Evolutionary conservation across 768 basidiomycete genomes (phyloP).

Genomic region (Galerina marginata): DNA sequence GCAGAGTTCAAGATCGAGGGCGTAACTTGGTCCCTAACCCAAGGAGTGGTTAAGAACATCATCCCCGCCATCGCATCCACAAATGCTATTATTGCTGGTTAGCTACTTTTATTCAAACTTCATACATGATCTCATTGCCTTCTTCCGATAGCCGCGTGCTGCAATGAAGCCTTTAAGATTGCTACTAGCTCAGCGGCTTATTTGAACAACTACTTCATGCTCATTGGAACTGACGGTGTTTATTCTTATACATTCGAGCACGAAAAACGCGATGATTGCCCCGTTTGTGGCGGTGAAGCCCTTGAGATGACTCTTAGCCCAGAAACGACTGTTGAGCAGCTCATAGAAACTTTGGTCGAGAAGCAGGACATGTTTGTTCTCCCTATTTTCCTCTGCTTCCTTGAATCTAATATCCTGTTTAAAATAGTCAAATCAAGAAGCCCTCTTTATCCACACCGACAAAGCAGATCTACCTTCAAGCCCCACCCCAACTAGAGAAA

Average conservation of each 20-base stretch:
- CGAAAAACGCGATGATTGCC: constrained; percentile 91
- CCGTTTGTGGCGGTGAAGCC: constrained; percentile 94
- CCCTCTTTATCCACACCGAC: constrained; percentile 85
- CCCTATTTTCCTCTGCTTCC: constrained; percentile 9
- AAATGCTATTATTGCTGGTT: constrained; percentile 96
- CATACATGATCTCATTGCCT: neutral
- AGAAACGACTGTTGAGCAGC: constrained; percentile 80
- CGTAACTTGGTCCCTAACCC: constrained; percentile 96
- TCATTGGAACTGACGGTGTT: constrained; percentile 94
- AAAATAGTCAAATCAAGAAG: constrained; percentile 89
- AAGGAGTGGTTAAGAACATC: constrained; percentile 99
- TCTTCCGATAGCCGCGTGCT: constrained; percentile 76
- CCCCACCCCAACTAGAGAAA: constrained; percentile 89
- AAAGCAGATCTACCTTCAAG: constrained; percentile 89
- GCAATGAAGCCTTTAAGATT: constrained; percentile 99
- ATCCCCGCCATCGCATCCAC: constrained; percentile 99
- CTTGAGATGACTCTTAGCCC: constrained; percentile 72
- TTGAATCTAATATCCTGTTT: constrained; percentile 1
- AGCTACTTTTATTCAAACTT: neutral
- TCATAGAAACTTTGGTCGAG: constrained; percentile 89
- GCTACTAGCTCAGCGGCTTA: constrained; percentile 94
- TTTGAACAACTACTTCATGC: constrained; percentile 98
- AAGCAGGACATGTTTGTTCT: constrained; percentile 85
- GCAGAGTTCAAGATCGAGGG: constrained; percentile 97
- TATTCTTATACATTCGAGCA: constrained; percentile 98